A percentile compares a stretch with the other conserved stretches of the same genome.
These are phyloP conservation scores for Penicillium sp. DNA, from an alignment of 2,329 filamentous ascomycete species.

Conservation along the genomic window DNA sequence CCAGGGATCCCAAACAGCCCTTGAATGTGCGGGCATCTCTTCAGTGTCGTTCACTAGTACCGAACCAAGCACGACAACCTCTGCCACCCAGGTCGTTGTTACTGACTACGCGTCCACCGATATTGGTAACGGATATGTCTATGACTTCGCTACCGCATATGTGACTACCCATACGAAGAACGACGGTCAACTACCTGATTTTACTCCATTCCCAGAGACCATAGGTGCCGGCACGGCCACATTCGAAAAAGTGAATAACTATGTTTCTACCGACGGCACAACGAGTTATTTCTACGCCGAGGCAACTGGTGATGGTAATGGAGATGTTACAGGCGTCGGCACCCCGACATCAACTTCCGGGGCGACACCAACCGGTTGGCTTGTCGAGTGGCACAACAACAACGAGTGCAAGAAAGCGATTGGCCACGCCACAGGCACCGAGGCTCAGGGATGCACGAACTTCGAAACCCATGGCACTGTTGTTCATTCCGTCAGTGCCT, in stretches of 20 bases:
- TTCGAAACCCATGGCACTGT: no score
- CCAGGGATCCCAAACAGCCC: background rate
- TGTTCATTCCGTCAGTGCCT: no score
- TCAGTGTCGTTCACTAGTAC: background rate
- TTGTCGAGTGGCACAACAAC: no score
- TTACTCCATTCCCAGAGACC: background rate
- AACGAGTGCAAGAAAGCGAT: no score
- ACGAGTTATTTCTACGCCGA: background rate
- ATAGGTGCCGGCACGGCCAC: background rate
- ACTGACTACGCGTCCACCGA: background rate
- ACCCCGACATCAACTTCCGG: background rate
- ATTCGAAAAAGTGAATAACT: background rate
- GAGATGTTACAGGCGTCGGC: background rate
- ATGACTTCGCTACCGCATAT: background rate
- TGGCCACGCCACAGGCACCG: no score
- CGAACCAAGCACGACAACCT: background rate
- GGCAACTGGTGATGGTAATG: background rate
- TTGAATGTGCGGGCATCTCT: background rate
- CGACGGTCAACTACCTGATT: background rate
- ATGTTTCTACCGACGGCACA: background rate
- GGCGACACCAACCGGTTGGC: no score
- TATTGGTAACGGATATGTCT: background rate
- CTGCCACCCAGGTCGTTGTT: background rate
- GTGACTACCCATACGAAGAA: background rate
- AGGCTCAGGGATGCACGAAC: no score